A percentile compares a stretch with the other conserved stretches of the same genome.
Evolutionary conservation across 1,284 basidiomycete species (phyloP).

Genomic region (Sanghuangporus weigelae): DNA sequence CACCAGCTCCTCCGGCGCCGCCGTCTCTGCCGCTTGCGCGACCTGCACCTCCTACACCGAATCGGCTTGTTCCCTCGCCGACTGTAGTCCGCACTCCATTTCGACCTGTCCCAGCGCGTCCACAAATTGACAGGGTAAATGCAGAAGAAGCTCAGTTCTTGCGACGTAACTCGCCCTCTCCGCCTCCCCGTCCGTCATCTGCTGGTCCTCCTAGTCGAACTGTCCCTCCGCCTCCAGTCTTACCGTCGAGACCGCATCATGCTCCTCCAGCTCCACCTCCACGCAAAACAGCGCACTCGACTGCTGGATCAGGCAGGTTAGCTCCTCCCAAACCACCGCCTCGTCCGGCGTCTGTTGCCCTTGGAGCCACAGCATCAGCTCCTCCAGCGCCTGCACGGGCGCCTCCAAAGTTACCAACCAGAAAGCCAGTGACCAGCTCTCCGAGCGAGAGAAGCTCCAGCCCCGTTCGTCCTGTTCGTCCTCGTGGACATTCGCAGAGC

Average conservation of each 20-base stretch:
- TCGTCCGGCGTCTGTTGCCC: slow-evolving; percentile 27
- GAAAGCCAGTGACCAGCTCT: slow-evolving; percentile 27
- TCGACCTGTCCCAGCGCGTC: slow-evolving; percentile 23
- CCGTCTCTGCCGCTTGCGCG: slow-evolving; percentile 27
- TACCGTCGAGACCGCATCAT: slow-evolving; percentile 26
- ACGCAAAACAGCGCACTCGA: slow-evolving; percentile 20
- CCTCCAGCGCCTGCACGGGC: slow-evolving; percentile 24
- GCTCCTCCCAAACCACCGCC: slow-evolving; percentile 29
- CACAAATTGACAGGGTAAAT: slow-evolving; percentile 24
- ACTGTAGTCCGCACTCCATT: slow-evolving; percentile 24
- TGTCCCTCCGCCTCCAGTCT: slow-evolving; percentile 27
- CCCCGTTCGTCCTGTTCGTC: slow-evolving; percentile 24
- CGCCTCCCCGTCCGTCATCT: slow-evolving; percentile 27
- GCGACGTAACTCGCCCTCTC: slow-evolving; percentile 21
- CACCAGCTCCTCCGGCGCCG: slow-evolving; percentile 22
- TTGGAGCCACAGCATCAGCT: slow-evolving; percentile 12
- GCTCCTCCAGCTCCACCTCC: slow-evolving; percentile 22
- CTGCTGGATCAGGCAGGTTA: slow-evolving; percentile 15
- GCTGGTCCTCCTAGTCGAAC: slow-evolving; percentile 9
- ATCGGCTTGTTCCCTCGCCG: slow-evolving; percentile 34
- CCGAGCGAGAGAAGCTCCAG: slow-evolving; percentile 32
- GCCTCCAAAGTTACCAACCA: slow-evolving; percentile 27
- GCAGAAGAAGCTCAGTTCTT: slow-evolving; percentile 20
- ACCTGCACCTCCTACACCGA: slow-evolving; percentile 15
- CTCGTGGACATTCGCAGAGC: slow-evolving; percentile 11